Evolutionary conservation across 2,329 filamentous ascomycete species (phyloP), one percentile per base, ranked within the genome.

Genomic region (Pseudocercospora cruenta): DNA sequence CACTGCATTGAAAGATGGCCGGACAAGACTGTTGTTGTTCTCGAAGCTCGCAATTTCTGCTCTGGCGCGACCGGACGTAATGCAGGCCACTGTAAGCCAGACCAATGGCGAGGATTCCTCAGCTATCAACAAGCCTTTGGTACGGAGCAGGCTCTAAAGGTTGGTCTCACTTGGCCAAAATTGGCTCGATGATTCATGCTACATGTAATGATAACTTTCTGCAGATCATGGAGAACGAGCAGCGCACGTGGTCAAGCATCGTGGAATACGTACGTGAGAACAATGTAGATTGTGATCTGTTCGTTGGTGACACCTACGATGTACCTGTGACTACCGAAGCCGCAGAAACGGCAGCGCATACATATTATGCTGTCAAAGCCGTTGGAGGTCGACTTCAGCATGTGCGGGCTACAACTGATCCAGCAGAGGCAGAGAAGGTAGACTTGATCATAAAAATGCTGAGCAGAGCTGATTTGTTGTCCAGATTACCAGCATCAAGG

Each of bases 21-120:
- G 10, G 55, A 43, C 16, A 58, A 43, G 36, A 82, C 79, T 12
- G 84, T 93, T 5, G 82, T 93, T 12, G 85, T 94, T 81, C 82
- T 94, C 4, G 91, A 94, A 79, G 91, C 91, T 19, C 83, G 91
- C 72, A 91, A 94, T 80, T 90, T 88, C 4, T 93, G 91, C 74
- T 93, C 86, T 86, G 91, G 91, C 19, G 91, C 91, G 19, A 94
- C 91, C 0, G 91, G 91, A 16, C 81, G 91, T 73, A 90, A 62
- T 55, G 59, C 60, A 9, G 49, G 36, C 19, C 33, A 33, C 21
- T 43, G 26, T 28, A 57, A 45, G 60, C 33, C 60, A 19, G 33
- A 63, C 45, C 31, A 45, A 64, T 59, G 43, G 59, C 45, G 28
- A 53, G 45, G 49, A 21, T 64, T 33, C 14, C 14, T 36, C n/a